These are phyloP conservation scores for Naegleria gruberi DNA, from an alignment of 208 protist species.

Conservation along the genomic window DNA sequence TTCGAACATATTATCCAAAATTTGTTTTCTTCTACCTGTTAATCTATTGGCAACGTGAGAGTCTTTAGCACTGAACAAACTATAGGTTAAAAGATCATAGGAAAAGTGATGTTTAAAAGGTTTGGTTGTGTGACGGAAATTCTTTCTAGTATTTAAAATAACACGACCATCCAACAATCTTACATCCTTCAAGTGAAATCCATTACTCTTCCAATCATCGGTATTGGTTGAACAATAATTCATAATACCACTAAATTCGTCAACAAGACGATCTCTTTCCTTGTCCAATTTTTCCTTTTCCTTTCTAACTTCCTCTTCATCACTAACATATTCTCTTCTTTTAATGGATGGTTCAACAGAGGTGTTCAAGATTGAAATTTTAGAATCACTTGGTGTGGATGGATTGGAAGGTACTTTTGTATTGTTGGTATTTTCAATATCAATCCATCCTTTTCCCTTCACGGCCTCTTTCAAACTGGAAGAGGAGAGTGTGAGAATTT, in stretches of 20 bases:
- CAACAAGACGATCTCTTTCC: neutral
- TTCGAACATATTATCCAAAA: neutral
- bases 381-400: neutral
- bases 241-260: neutral
- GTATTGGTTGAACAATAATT: neutral
- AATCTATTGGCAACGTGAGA: neutral
- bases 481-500: neutral
- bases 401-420: neutral
- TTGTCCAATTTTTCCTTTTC: constrained; percentile 2
- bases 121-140: neutral
- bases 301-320: neutral
- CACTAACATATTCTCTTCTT: neutral
- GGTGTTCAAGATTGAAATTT: neutral
- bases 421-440: neutral
- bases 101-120: neutral
- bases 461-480: neutral
- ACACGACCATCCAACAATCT: neutral
- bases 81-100: neutral
- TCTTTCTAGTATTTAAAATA: neutral
- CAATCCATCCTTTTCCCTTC: neutral
- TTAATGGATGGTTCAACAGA: neutral
- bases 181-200: neutral
- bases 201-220: constrained; percentile 7
- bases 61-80: neutral
- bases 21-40: neutral